Base-by-base conservation (phyloP, 192 early-diverging fungal species). In the Lobosporangium transversale region DNA sequence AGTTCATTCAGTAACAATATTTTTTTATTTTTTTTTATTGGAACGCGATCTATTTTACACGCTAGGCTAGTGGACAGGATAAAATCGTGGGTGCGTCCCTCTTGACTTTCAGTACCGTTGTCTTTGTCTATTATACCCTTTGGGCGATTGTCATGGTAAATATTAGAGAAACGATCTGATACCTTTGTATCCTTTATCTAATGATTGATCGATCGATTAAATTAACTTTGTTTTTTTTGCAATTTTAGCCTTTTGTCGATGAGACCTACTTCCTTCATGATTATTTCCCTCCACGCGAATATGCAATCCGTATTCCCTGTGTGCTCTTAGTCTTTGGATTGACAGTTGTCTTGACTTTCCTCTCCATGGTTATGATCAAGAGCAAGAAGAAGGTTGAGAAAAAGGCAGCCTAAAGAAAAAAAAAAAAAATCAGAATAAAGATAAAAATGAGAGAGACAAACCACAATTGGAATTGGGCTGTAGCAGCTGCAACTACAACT, bases 141-240 rank as follows among this genome's bases (percentile, higher is more conserved):
- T 97, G 96, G 96, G 91, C 92, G 1, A 84, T 97, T 32, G 81
- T 96, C 23, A 89, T 97, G 87, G 92, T 93, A 82, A 64, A 67
- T 21, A n/a, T n/a, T n/a, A n/a, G n/a, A n/a, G n/a, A n/a, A n/a
- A n/a, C n/a, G n/a, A n/a, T n/a, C n/a, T n/a, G n/a, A n/a, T n/a
- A n/a, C n/a, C n/a, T n/a, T n/a, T n/a, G n/a, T n/a, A n/a, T n/a
- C n/a, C n/a, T n/a, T n/a, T n/a, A n/a, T n/a, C n/a, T n/a, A n/a
- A n/a, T n/a, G n/a, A n/a, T n/a, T n/a, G n/a, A n/a, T n/a, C n/a
- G n/a, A n/a, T n/a, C n/a, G n/a, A n/a, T n/a, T n/a, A n/a, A n/a
- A n/a, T n/a, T n/a, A n/a, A n/a, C n/a, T n/a, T n/a, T n/a, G n/a
- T 35, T 47, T 33, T 54, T 44, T 33, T 35, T 5, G 33, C 53